These are phyloP conservation scores for Bjerkandera adusta DNA, from an alignment of 1,284 basidiomycete species.

Conservation along the genomic window DNA sequence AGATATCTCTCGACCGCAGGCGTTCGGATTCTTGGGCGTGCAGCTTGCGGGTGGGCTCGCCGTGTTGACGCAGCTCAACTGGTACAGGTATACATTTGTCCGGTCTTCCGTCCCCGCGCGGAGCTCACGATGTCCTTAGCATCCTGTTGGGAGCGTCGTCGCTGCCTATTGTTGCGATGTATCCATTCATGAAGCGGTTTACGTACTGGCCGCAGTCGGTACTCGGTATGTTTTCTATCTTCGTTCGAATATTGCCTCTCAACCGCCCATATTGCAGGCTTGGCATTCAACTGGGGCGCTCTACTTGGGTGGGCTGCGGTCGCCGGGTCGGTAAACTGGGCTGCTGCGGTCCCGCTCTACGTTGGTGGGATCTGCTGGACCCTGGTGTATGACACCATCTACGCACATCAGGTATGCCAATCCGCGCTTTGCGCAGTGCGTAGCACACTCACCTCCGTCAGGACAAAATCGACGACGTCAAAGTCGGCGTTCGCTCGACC, in stretches of 20 bases:
- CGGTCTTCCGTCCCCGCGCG: neutral
- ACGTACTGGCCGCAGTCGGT: conserved; percentile 97
- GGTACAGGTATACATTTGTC: conserved; percentile 74
- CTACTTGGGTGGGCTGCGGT: conserved; percentile 96
- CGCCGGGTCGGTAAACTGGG: conserved; percentile 81
- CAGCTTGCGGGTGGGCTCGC: conserved; percentile 88
- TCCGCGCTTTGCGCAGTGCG: neutral
- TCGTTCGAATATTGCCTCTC: neutral
- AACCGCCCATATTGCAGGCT: conserved; percentile 52
- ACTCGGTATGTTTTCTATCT: conserved; percentile 56
- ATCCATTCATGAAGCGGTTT: conserved; percentile 97
- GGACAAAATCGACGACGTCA: conserved; percentile 93
- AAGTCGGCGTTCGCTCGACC: conserved; percentile 90
- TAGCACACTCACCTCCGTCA: conserved; percentile 33
- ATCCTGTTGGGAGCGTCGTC: conserved; percentile 92
- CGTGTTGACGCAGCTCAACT: conserved; percentile 89
- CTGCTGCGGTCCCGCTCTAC: conserved; percentile 85
- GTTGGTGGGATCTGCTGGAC: conserved; percentile 92
- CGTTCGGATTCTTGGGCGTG: conserved; percentile 78
- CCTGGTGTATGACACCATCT: conserved; percentile 96
- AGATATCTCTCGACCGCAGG: conserved; percentile 76
- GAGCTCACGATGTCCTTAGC: conserved; percentile 38
- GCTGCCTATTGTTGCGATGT: conserved; percentile 82
- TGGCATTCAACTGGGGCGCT: conserved; percentile 98
- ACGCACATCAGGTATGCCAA: conserved; percentile 85